Percentiles rank a stretch among this genome's conserved stretches.
These are phyloP conservation scores for Daldinia caldariorum DNA, from an alignment of 495 filamentous ascomycete genomes.

Conservation along the genomic window DNA sequence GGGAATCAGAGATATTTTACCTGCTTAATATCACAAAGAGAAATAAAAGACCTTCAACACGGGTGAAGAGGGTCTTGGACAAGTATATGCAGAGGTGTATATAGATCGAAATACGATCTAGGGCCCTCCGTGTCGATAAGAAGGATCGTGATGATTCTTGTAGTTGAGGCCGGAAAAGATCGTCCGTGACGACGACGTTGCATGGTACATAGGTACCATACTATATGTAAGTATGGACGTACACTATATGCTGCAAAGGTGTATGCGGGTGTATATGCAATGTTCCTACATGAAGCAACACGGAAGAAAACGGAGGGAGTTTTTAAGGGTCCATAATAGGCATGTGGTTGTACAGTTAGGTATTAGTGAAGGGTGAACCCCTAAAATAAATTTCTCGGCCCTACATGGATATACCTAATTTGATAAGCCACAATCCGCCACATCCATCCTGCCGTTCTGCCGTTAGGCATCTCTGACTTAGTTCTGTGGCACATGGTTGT, in stretches of 20 bases:
- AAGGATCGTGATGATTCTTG: slow-evolving; percentile 30
- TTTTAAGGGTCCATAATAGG: not conserved
- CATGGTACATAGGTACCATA: too few species aligned
- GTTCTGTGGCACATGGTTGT: slow-evolving; percentile 24
- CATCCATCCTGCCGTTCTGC: slow-evolving; percentile 14
- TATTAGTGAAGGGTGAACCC: too few species aligned
- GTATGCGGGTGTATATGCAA: not conserved
- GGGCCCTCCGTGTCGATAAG: slow-evolving; percentile 8
- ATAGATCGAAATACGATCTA: not conserved
- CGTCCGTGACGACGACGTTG: slow-evolving; percentile 18
- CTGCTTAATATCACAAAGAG: not conserved
- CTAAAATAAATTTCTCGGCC: not conserved
- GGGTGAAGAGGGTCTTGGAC: not conserved
- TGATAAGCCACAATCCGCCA: slow-evolving; percentile 21
- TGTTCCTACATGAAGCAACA: slow-evolving; percentile 4
- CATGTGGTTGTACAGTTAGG: not conserved
- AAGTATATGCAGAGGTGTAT: slow-evolving; percentile 1
- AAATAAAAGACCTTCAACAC: not conserved
- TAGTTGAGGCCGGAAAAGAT: slow-evolving; percentile 24
- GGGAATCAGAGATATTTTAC: not conserved
- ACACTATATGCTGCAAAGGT: not conserved
- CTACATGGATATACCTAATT: too few species aligned
- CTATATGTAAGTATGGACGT: too few species aligned
- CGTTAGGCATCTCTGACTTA: not conserved
- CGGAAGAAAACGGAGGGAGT: not conserved